phyloP scores from a whole-genome alignment of 2,329 filamentous ascomycete species.

The Aspergillus thermomutatus region DNA sequence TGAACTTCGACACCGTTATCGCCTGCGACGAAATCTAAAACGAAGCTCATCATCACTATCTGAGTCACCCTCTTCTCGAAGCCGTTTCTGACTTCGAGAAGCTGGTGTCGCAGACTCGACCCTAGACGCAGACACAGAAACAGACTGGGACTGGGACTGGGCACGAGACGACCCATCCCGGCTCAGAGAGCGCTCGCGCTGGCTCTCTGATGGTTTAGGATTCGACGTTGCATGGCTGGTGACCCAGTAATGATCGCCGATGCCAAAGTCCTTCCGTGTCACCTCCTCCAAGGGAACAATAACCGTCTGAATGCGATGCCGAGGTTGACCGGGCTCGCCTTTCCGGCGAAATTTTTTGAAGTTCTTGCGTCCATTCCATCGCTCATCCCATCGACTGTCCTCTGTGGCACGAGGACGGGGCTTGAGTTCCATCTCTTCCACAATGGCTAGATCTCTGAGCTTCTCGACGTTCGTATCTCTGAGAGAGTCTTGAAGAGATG shows the following conservation, averaged over 20 bases:
- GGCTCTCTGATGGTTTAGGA: slow-evolving; percentile 19
- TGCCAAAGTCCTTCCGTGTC: slow-evolving; percentile 66
- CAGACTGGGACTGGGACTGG: slow-evolving; percentile 10
- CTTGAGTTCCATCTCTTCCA: slow-evolving; percentile 71
- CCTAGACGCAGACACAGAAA: slow-evolving; percentile 17
- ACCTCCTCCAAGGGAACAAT: slow-evolving; percentile 72
- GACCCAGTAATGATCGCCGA: slow-evolving; percentile 73
- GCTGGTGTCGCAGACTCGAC: slow-evolving; percentile 18
- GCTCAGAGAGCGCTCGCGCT: slow-evolving; percentile 5
- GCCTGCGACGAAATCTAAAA: slow-evolving; percentile 53
- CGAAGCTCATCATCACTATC: slow-evolving; percentile 58
- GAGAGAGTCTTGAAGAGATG: slow-evolving; percentile 53
- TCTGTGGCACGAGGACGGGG: slow-evolving; percentile 29
- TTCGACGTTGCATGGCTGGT: slow-evolving; percentile 33
- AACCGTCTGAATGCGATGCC: slow-evolving; percentile 50
- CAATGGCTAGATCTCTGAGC: slow-evolving; percentile 69
- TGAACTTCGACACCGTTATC: slow-evolving; percentile 11
- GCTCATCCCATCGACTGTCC: slow-evolving; percentile 72
- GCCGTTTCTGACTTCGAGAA: slow-evolving; percentile 29
- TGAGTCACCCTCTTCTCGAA: slow-evolving; percentile 42
- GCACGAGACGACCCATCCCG: slow-evolving; percentile 9
- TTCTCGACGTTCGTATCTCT: slow-evolving; percentile 67
- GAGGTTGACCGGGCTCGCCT: slow-evolving; percentile 30
- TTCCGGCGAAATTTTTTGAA: slow-evolving; percentile 75
- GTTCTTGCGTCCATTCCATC: slow-evolving; percentile 92